Evolutionary conservation across 2,329 filamentous ascomycete species (phyloP).

Genomic region (Geosmithia flava): DNA sequence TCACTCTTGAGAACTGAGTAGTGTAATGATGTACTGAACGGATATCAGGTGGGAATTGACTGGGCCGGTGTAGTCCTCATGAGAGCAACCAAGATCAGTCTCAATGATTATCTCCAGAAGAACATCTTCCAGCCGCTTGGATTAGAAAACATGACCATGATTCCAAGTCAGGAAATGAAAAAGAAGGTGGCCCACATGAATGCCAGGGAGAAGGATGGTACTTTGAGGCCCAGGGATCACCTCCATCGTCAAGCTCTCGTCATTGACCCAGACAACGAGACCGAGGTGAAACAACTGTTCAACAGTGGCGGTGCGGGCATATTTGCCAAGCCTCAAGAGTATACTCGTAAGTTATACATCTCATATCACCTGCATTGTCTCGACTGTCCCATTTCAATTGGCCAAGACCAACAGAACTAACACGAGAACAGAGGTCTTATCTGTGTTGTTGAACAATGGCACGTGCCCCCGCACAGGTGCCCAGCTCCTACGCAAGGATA

Average conservation of each 20-base stretch:
- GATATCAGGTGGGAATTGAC: conserved; percentile 31
- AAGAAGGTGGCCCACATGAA: conserved; percentile 44
- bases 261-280: conserved; percentile 26
- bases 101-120: conserved; percentile 36
- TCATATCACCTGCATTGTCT: background rate
- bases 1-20: background rate
- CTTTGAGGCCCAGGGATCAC: conserved; percentile 32
- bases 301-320: conserved; percentile 50
- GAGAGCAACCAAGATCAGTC: conserved; percentile 24
- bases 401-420: background rate
- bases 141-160: conserved; percentile 39
- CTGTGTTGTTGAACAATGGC: conserved; percentile 52
- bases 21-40: background rate
- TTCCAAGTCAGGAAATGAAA: conserved; percentile 41
- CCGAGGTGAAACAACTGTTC: conserved; percentile 24
- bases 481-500: conserved; percentile 40
- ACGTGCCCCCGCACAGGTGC: conserved; percentile 41
- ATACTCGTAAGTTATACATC: conserved; percentile 30
- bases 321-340: conserved; percentile 48
- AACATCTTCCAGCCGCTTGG: conserved; percentile 34
- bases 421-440: conserved; percentile 36
- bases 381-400: background rate
- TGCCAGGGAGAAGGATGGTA: conserved; percentile 30
- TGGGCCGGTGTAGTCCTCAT: conserved; percentile 40
- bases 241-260: conserved; percentile 30